A percentile compares a stretch with the other conserved stretches of the same genome.
Evolutionary conservation across 192 early-diverging fungal genomes (phyloP).

Genomic region (Backusella mclennaniae): DNA sequence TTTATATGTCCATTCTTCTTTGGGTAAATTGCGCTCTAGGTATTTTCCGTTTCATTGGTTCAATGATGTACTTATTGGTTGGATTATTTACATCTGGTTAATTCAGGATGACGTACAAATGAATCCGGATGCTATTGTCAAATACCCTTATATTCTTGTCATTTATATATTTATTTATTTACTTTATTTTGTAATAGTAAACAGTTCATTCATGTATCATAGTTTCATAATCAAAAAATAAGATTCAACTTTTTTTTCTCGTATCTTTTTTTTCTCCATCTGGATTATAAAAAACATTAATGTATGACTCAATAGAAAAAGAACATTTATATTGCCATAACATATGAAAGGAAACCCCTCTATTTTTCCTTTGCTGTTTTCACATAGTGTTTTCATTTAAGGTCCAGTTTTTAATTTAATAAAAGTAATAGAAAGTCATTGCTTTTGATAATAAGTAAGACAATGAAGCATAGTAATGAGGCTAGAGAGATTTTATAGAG

Average conservation of each 20-base stretch:
- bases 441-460: too few relatives aligned
- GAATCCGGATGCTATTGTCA: neutral
- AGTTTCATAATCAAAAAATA: neutral
- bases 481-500: too few relatives aligned
- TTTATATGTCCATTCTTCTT: constrained; percentile 82
- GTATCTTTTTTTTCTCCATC: too few relatives aligned
- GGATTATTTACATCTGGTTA: constrained; percentile 36
- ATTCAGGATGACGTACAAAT: neutral
- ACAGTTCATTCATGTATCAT: neutral
- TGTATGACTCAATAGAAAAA: neutral
- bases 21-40: constrained; percentile 79
- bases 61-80: constrained; percentile 63
- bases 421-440: too few relatives aligned
- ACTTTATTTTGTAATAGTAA: neutral
- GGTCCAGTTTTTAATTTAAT: too few relatives aligned
- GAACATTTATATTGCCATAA: neutral
- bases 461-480: too few relatives aligned
- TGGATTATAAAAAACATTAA: neutral
- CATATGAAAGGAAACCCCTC: neutral
- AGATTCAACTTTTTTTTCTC: neutral
- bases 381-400: too few relatives aligned
- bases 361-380: too few relatives aligned
- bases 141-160: neutral
- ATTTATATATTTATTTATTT: neutral
- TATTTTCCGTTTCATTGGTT: constrained; percentile 72